Conservation (phyloP, 2,329 filamentous ascomycete genomes). For the Talaromyces sp. region DNA sequence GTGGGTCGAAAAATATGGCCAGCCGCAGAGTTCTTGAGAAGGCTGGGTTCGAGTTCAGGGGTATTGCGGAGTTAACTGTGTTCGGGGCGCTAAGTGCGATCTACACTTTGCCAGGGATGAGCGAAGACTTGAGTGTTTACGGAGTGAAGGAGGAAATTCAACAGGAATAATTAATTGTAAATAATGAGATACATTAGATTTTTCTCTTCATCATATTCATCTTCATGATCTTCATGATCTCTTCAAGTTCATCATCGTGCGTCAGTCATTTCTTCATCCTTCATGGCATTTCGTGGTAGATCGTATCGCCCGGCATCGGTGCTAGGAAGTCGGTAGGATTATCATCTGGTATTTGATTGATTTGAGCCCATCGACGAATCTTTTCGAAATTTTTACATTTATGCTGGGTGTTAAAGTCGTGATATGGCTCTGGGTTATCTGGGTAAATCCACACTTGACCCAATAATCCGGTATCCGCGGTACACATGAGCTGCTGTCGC, state of each 20-base stretch:
- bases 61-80: constrained; percentile 15
- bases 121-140: constrained; percentile 21
- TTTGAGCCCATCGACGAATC: constrained; percentile 57
- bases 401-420: constrained; percentile 65
- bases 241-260: no score
- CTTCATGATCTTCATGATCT: no score
- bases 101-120: constrained; percentile 18
- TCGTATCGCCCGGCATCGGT: constrained; percentile 29
- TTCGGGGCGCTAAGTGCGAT: constrained; percentile 22
- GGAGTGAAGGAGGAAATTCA: constrained; percentile 2
- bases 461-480: constrained; percentile 61
- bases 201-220: background rate
- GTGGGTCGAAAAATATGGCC: constrained; percentile 14
- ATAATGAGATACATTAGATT: background rate
- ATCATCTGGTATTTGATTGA: constrained; percentile 52
- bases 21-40: constrained; percentile 27
- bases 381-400: constrained; percentile 61
- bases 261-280: background rate
- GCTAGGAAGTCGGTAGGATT: constrained; percentile 48
- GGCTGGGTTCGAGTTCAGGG: constrained; percentile 25
- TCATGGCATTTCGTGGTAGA: constrained; percentile 27
- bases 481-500: constrained; percentile 66
- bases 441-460: constrained; percentile 62
- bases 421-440: constrained; percentile 55
- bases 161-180: background rate